These are phyloP conservation scores for Exophiala aquamarina DNA, from an alignment of 2,329 filamentous ascomycete species.

Conservation along the genomic window DNA sequence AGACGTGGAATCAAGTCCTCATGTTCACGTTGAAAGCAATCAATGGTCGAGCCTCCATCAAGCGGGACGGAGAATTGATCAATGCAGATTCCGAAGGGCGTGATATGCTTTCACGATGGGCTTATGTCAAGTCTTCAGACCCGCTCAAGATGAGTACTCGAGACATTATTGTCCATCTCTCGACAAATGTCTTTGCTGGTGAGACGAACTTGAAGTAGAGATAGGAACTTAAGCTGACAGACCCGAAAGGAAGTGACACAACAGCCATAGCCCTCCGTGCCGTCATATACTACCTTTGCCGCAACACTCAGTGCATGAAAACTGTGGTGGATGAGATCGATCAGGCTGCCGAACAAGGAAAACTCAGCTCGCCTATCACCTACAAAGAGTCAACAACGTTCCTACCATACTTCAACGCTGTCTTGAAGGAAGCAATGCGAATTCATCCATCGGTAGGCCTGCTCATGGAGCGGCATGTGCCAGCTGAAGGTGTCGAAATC, in stretches of 20 bases:
- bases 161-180: slow-evolving; percentile 33
- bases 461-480: slow-evolving; percentile 29
- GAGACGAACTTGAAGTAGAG: neutral
- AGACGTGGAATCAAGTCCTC: slow-evolving; percentile 35
- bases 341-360: slow-evolving; percentile 12
- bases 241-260: slow-evolving; percentile 22
- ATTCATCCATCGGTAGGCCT: slow-evolving; percentile 29
- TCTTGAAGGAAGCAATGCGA: slow-evolving; percentile 24
- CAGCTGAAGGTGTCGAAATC: slow-evolving; percentile 20
- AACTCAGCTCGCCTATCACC: slow-evolving; percentile 19
- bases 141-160: slow-evolving; percentile 32
- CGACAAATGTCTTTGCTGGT: slow-evolving; percentile 32
- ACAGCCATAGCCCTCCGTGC: slow-evolving; percentile 24
- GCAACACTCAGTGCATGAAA: slow-evolving; percentile 48
- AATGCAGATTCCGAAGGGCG: slow-evolving; percentile 20
- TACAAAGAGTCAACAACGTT: slow-evolving; percentile 28
- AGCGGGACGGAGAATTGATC: slow-evolving; percentile 31
- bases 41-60: slow-evolving; percentile 30
- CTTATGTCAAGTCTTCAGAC: slow-evolving; percentile 30
- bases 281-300: slow-evolving; percentile 73
- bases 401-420: slow-evolving; percentile 20
- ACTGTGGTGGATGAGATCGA: slow-evolving; percentile 23
- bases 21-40: slow-evolving; percentile 36
- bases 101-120: slow-evolving; percentile 35
- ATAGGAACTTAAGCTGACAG: neutral